A percentile compares a stretch with the other conserved stretches of the same genome.
These are phyloP conservation scores for Trichodelitschia bisporula DNA, from an alignment of 495 filamentous ascomycete genomes.

Conservation along the genomic window DNA sequence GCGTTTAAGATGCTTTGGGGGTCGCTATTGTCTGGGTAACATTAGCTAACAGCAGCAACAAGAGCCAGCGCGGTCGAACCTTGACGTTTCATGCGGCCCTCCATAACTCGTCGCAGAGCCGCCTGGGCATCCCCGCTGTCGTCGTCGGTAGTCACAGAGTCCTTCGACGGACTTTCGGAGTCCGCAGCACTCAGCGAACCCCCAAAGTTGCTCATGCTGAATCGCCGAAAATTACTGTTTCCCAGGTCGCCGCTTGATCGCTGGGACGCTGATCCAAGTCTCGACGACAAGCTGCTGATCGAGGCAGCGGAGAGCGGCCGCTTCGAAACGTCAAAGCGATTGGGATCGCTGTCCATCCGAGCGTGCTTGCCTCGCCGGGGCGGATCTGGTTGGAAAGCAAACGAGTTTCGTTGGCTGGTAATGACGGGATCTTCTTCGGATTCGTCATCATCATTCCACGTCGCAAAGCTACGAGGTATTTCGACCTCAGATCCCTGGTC, in stretches of 20 bases:
- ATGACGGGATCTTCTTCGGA: not conserved
- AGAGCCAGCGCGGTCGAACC: no score
- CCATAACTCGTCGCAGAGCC: slow-evolving; percentile 49
- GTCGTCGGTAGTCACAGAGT: no score
- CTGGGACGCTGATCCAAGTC: not conserved
- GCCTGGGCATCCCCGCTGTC: slow-evolving; percentile 24
- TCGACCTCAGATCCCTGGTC: slow-evolving; percentile 1
- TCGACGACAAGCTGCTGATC: not conserved
- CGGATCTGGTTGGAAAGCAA: not conserved
- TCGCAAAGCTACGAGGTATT: not conserved
- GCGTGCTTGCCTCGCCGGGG: not conserved
- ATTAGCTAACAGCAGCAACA: no score
- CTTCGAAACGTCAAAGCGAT: not conserved
- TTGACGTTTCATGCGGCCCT: slow-evolving; percentile 29
- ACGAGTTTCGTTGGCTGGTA: not conserved
- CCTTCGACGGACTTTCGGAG: no score
- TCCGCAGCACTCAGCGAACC: no score
- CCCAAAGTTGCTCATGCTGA: slow-evolving; percentile 1
- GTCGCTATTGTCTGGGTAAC: slow-evolving; percentile 1
- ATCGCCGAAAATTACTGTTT: not conserved
- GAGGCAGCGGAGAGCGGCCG: not conserved
- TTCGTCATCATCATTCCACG: not conserved
- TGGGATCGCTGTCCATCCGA: not conserved
- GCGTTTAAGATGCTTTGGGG: slow-evolving; percentile 11
- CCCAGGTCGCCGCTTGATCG: not conserved